A percentile compares a stretch with the other conserved stretches of the same genome.
These are phyloP conservation scores for Auricularia sp. DNA, from an alignment of 768 basidiomycete species.

Conservation along the genomic window DNA sequence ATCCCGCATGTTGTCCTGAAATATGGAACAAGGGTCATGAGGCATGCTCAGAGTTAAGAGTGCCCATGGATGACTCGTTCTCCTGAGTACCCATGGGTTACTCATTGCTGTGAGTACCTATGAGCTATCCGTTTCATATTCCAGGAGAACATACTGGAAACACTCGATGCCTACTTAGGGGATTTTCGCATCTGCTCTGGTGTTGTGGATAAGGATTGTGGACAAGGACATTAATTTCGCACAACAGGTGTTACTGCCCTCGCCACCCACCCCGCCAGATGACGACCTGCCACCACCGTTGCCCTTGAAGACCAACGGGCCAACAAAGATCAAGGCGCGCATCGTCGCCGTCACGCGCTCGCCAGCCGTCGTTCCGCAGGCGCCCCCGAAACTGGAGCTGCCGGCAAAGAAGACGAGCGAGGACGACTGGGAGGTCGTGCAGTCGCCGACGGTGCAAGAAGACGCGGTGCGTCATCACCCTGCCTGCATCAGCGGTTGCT, in stretches of 20 bases:
- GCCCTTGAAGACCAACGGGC: background rate
- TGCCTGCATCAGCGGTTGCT: background rate
- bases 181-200: no score
- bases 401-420: background rate
- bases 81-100: no score
- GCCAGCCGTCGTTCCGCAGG: background rate
- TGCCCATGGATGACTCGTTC: no score
- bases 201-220: no score
- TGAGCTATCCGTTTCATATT: no score
- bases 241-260: background rate
- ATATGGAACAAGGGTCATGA: no score
- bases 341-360: background rate
- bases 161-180: no score
- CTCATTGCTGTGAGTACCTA: no score
- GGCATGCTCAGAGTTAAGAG: no score
- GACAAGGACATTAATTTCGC: background rate
- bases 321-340: background rate
- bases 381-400: background rate
- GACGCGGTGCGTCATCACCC: background rate
- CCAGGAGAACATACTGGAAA: no score
- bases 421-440: background rate
- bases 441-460: background rate
- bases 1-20: no score
- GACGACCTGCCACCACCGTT: background rate
- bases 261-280: background rate